phyloP scores from a whole-genome alignment of 176 grass and related monocot species.

The Thinopyrum elongatum region DNA sequence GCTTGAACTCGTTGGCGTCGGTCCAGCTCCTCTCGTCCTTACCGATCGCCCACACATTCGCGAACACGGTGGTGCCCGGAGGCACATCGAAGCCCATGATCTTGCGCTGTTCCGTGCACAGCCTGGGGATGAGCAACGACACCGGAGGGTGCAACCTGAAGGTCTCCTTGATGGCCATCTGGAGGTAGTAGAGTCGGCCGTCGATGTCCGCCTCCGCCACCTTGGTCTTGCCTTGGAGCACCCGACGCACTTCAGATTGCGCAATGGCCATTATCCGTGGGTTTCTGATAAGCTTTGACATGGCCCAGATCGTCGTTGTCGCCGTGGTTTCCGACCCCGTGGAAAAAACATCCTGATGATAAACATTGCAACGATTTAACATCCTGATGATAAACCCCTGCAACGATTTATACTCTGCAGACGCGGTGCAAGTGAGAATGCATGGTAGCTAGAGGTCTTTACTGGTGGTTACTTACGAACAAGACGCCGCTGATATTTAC shows the following conservation, averaged over 20 bases:
- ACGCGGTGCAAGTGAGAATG: no score
- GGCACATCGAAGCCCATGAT: slow-evolving; percentile 41
- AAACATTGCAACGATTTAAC: background rate
- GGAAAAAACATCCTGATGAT: slow-evolving; percentile 33
- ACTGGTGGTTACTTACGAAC: background rate
- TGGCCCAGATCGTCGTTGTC: slow-evolving; percentile 36
- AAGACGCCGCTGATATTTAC: background rate
- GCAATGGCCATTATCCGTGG: background rate
- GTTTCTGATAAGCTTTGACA: background rate
- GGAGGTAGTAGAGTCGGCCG: slow-evolving; percentile 21
- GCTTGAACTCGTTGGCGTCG: slow-evolving; percentile 27
- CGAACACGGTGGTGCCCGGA: background rate
- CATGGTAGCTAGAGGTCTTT: no score
- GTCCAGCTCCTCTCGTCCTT: slow-evolving; percentile 38
- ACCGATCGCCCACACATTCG: slow-evolving; percentile 41
- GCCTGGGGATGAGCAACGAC: slow-evolving; percentile 38
- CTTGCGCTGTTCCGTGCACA: slow-evolving; percentile 4
- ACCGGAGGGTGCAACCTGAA: slow-evolving; percentile 36
- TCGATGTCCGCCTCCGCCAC: background rate
- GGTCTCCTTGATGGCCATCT: slow-evolving; percentile 39
- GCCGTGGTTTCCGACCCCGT: slow-evolving; percentile 38
- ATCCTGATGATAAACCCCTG: slow-evolving; percentile 18
- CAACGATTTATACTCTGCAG: no score
- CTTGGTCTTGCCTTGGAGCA: background rate
- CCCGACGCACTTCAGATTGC: slow-evolving; percentile 27